Base-by-base conservation (phyloP, 140 eudicot species). In the Anethum foeniculum region DNA sequence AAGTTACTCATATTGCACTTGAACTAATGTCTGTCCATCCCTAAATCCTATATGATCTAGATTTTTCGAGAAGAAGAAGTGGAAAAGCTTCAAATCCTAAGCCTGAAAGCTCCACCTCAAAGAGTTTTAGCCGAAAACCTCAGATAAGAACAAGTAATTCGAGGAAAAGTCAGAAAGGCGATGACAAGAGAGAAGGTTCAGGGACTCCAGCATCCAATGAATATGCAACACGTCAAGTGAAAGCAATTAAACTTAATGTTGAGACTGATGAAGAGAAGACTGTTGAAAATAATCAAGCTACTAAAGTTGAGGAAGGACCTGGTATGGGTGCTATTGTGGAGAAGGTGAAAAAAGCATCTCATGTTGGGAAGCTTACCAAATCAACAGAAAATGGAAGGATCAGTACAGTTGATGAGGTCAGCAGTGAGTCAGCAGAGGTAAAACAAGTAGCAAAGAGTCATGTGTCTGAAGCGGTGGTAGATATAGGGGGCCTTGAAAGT, bases 31-130 rank as follows among this genome's bases (percentile, higher is more conserved):
- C 10, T 60, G 28, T 52, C 25, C 8, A 47, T 46, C 51, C 11
- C 51, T 46, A 46, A 3, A 68, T 58, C 80, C 19, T 62, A 77
- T 54, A 36, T 78, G 43, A 75, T 83, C 80, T 81, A 96, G 99
- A 93, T 73, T 96, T 92, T 38, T 93, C 98, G 58, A 93, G 88
- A 81, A 88, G 78, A 82, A 84, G 90, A 80, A 88, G 77, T n/a
- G 88, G 86, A 76, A 91, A 85, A 80, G 81, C 79, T 78, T 89
- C 93, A 64, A 81, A 85, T 18, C 87, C 97, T 23, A 89, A 85
- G 85, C 80, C 92, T 34, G 85, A 86, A 84, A 91, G 81, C 75
- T 87, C 97, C 56, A 67, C 87, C 78, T 90, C 95, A 32, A 90
- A 85, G 85, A 93, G 93, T 67, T 94, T 94, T 85, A 62, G 81